Percentiles rank a stretch among this genome's conserved stretches.
These are phyloP conservation scores for Ambrosia trifida DNA, from an alignment of 129 eudicot species.

Conservation along the genomic window DNA sequence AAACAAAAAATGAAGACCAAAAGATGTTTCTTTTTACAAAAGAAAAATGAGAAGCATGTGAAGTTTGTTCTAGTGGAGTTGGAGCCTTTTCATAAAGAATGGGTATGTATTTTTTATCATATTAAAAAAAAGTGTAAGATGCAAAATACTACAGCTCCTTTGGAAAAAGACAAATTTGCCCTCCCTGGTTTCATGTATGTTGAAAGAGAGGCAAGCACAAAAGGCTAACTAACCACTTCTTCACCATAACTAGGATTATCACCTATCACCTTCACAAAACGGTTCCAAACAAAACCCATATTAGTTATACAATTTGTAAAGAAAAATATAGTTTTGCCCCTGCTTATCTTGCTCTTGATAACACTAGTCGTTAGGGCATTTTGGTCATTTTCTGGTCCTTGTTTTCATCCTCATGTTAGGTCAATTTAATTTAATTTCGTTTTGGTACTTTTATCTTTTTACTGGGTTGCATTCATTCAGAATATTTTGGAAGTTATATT, in stretches of 20 bases:
- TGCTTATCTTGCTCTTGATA: conserved; percentile 25
- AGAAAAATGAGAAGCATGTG: conserved; percentile 32
- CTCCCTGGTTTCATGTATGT: conserved; percentile 9
- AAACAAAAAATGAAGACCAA: conserved; percentile 21
- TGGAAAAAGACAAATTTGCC: conserved; percentile 2
- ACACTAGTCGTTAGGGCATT: conserved; percentile 14
- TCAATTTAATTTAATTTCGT: conserved; percentile 30
- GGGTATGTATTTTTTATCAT: not conserved
- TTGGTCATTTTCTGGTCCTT: conserved; percentile 42
- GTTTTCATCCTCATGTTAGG: conserved; percentile 42
- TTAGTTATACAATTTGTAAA: conserved; percentile 18
- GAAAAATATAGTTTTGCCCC: conserved; percentile 38
- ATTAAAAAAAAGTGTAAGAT: conserved; percentile 6
- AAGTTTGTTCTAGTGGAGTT: conserved; percentile 24
- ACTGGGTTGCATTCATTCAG: not conserved
- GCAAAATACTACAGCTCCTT: not conserved
- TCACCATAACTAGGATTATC: conserved; percentile 15
- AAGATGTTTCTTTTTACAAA: conserved; percentile 19
- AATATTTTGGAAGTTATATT: not conserved
- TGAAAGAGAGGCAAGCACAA: conserved; percentile 1
- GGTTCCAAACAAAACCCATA: conserved; percentile 31
- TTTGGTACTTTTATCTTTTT: not conserved
- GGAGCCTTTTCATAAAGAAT: conserved; percentile 18
- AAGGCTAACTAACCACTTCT: conserved; percentile 7
- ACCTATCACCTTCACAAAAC: conserved; percentile 8